These are phyloP conservation scores for Penicillium sp. DNA, from an alignment of 2,329 filamentous ascomycete species.

Conservation along the genomic window DNA sequence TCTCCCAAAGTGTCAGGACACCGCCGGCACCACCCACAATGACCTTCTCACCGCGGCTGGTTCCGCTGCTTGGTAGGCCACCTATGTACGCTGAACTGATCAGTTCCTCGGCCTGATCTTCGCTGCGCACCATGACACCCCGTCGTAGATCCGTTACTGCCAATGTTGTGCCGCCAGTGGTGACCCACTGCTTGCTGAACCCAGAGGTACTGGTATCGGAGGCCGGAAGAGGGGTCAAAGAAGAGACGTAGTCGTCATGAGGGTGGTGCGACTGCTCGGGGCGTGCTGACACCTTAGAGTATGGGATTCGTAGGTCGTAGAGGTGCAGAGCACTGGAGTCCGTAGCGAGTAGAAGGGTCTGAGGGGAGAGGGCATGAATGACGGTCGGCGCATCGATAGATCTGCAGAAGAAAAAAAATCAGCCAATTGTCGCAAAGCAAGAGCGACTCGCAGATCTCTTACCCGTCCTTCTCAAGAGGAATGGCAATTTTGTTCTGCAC, in stretches of 20 bases:
- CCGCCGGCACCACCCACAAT: conserved; percentile 76
- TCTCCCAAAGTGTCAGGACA: conserved; percentile 89
- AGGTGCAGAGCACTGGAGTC: conserved; percentile 88
- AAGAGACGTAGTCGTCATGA: conserved; percentile 90
- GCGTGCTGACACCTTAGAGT: conserved; percentile 55
- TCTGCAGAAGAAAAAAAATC: conserved; percentile 23
- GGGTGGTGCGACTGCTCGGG: conserved; percentile 80
- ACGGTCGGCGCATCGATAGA: conserved; percentile 72
- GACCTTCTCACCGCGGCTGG: conserved; percentile 70
- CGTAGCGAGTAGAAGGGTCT: conserved; percentile 83
- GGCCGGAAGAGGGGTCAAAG: conserved; percentile 77
- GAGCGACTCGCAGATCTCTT: conserved; percentile 19
- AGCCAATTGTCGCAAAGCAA: conserved; percentile 7
- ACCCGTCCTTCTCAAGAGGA: conserved; percentile 52
- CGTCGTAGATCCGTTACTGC: conserved; percentile 84
- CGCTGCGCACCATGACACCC: conserved; percentile 82
- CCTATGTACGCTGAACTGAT: conserved; percentile 77
- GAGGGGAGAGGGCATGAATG: conserved; percentile 78
- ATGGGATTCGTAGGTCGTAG: conserved; percentile 72
- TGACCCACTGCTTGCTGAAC: conserved; percentile 91
- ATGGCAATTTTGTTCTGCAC: conserved; percentile 82
- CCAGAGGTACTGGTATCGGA: conserved; percentile 79
- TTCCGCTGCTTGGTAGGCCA: conserved; percentile 65
- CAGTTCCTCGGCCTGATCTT: conserved; percentile 92
- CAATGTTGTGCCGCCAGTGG: conserved; percentile 85